phyloP scores from a whole-genome alignment of 2,329 filamentous ascomycete species.

The Dactylellina sp. region DNA sequence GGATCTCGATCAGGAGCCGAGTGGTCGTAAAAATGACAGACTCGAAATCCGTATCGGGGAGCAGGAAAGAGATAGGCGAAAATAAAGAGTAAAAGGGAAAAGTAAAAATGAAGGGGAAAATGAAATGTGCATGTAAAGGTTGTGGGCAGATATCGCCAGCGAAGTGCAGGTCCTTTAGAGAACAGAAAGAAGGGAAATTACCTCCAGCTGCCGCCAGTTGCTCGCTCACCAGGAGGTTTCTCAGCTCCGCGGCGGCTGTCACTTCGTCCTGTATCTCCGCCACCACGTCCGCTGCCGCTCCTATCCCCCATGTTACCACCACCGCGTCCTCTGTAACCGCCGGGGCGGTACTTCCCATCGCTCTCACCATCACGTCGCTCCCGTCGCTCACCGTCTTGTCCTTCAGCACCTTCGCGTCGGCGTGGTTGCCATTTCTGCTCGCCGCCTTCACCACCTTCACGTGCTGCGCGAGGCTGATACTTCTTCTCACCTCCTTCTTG shows the following conservation, averaged over 20 bases:
- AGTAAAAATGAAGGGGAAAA: too few species aligned
- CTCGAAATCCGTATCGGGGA: background rate
- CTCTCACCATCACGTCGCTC: conserved; percentile 34
- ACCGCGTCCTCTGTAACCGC: conserved; percentile 39
- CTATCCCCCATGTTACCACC: conserved; percentile 46
- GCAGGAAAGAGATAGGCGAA: conserved; percentile 9
- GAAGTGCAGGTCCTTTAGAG: conserved; percentile 6
- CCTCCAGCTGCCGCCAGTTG: conserved; percentile 48
- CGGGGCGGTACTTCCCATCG: conserved; percentile 38
- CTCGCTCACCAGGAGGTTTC: conserved; percentile 49
- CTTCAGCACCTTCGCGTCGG: conserved; percentile 61
- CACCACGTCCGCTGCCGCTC: conserved; percentile 46
- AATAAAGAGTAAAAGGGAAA: conserved; percentile 20
- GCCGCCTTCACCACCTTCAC: conserved; percentile 29
- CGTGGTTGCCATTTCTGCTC: conserved; percentile 68
- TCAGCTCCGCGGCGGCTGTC: conserved; percentile 48
- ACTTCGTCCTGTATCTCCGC: conserved; percentile 31
- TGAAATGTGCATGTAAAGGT: background rate
- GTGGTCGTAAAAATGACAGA: conserved; percentile 7
- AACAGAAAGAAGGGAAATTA: conserved; percentile 25
- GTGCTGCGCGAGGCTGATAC: background rate
- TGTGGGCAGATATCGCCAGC: background rate
- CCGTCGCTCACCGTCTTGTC: conserved; percentile 44
- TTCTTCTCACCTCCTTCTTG: conserved; percentile 28
- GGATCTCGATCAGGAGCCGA: conserved; percentile 3